Evolutionary conservation across 495 filamentous ascomycete species (phyloP).

Genomic region (Penicillium coffeae): DNA sequence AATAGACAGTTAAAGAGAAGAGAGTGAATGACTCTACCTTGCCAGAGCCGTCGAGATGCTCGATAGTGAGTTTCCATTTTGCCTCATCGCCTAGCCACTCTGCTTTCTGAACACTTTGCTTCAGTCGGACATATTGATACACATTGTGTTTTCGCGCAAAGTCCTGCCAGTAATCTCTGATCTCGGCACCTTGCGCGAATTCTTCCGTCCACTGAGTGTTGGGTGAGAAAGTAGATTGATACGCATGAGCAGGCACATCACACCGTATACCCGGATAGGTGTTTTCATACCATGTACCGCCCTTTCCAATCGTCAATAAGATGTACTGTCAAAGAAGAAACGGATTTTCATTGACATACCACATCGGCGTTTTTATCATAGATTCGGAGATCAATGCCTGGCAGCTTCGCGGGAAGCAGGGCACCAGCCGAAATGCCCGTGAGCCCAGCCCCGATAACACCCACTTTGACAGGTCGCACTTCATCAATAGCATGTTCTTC

Average conservation of each 20-base stretch:
- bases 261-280: slow-evolving; percentile 56
- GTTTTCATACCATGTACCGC: slow-evolving; percentile 51
- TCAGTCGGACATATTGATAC: slow-evolving; percentile 49
- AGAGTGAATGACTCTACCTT: slow-evolving; percentile 20
- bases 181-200: slow-evolving; percentile 61
- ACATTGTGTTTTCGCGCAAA: slow-evolving; percentile 59
- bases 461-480: slow-evolving; percentile 45
- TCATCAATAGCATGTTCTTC: slow-evolving; percentile 42
- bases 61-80: slow-evolving; percentile 49
- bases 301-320: slow-evolving; percentile 19
- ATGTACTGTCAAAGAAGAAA: neutral
- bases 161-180: slow-evolving; percentile 60
- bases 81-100: slow-evolving; percentile 49
- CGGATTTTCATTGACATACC: slow-evolving; percentile 24
- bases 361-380: slow-evolving; percentile 58
- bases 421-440: slow-evolving; percentile 47
- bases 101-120: slow-evolving; percentile 48
- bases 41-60: slow-evolving; percentile 30
- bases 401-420: slow-evolving; percentile 48
- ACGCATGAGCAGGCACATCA: slow-evolving; percentile 69
- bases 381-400: slow-evolving; percentile 48
- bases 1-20: neutral
- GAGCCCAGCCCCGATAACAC: slow-evolving; percentile 51
- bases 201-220: slow-evolving; percentile 64
- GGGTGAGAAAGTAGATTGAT: slow-evolving; percentile 62